These are phyloP conservation scores for Cladosporium colombiae DNA, from an alignment of 2,329 filamentous ascomycete genomes.

Conservation along the genomic window DNA sequence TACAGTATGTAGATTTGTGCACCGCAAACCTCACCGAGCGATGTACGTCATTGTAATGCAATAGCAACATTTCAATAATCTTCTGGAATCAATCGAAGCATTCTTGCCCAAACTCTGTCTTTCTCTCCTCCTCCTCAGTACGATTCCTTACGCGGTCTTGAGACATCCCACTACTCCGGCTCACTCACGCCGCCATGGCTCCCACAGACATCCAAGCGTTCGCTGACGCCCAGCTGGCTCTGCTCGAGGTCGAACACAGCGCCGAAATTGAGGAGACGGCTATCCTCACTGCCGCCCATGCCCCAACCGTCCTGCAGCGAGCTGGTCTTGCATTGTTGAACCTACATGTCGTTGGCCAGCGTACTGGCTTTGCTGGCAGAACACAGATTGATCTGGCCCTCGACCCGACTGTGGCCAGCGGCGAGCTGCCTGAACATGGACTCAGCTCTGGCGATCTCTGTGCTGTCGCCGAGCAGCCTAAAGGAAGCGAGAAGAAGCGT, in stretches of 20 bases:
- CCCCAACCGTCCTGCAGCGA: constrained; percentile 68
- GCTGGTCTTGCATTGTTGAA: constrained; percentile 79
- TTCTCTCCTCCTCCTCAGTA: background rate
- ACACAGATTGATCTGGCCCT: constrained; percentile 78
- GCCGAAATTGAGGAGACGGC: constrained; percentile 72
- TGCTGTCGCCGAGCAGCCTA: constrained; percentile 71
- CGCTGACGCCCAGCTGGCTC: constrained; percentile 67
- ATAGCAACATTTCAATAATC: background rate
- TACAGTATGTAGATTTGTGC: background rate
- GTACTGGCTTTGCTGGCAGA: constrained; percentile 89
- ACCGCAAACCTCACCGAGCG: background rate
- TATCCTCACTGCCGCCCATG: constrained; percentile 65
- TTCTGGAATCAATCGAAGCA: background rate
- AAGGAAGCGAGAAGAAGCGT: constrained; percentile 68
- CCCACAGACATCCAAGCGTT: constrained; percentile 64
- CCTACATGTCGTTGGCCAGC: constrained; percentile 70
- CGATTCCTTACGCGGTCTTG: background rate
- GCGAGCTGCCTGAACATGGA: constrained; percentile 69
- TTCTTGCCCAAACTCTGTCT: background rate
- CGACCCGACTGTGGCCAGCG: constrained; percentile 66
- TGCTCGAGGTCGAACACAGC: constrained; percentile 70
- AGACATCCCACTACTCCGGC: background rate
- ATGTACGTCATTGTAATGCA: constrained; percentile 1
- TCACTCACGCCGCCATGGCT: constrained; percentile 9
- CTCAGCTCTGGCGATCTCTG: constrained; percentile 78